Percentiles rank a stretch among this genome's conserved stretches.
Evolutionary conservation across 352 stramenopile genomes (phyloP).

Genomic region (Paralagenidium karlingii): DNA sequence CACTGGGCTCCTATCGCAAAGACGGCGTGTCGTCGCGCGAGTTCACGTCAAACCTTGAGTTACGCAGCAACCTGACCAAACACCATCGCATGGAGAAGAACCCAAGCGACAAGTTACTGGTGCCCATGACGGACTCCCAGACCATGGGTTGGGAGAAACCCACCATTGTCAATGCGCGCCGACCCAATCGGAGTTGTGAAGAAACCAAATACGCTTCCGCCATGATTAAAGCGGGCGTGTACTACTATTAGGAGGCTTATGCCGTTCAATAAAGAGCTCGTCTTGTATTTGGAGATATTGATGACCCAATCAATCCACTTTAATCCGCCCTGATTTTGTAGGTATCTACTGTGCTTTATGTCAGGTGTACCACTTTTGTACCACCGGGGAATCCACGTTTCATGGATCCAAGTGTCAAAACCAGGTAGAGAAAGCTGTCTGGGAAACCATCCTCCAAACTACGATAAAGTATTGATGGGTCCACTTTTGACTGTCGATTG

Average conservation of each 20-base stretch:
- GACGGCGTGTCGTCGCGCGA: slow-evolving; percentile 19
- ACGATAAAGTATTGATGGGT: no score
- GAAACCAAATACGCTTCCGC: slow-evolving; percentile 52
- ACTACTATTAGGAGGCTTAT: slow-evolving; percentile 72
- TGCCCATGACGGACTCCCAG: slow-evolving; percentile 34
- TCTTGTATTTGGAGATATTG: no score
- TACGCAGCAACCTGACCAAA: slow-evolving; percentile 32
- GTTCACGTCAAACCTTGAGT: slow-evolving; percentile 44
- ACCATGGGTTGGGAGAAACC: slow-evolving; percentile 35
- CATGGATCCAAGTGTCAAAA: no score
- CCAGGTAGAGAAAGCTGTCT: no score
- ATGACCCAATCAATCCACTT: no score
- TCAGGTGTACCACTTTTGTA: no score
- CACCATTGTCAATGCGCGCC: slow-evolving; percentile 25
- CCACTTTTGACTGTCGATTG: no score
- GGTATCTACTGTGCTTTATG: no score
- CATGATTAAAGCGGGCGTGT: slow-evolving; percentile 63
- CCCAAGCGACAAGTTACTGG: slow-evolving; percentile 27
- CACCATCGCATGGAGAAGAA: slow-evolving; percentile 38
- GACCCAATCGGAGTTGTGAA: slow-evolving; percentile 50
- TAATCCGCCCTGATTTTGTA: no score
- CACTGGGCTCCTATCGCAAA: slow-evolving; percentile 24
- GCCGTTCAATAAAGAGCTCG: no score
- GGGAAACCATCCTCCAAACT: no score
- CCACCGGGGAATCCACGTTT: no score